Conservation (phyloP, 495 filamentous ascomycete genomes). For the Tuber indicum region DNA sequence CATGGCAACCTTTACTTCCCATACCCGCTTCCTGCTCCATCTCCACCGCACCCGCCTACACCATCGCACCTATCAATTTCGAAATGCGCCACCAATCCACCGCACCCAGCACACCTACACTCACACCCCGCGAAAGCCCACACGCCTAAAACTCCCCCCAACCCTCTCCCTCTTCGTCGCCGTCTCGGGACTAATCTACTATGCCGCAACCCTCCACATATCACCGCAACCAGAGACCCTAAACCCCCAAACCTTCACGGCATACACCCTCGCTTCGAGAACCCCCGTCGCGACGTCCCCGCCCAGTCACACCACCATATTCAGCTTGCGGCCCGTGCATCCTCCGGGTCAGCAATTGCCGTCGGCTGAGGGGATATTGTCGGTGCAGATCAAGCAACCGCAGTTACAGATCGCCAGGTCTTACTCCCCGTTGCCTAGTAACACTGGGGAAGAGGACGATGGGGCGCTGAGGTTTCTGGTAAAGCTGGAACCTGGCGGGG, state of each 20-base stretch:
- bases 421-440: conserved; percentile 77
- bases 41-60: background rate
- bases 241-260: conserved; percentile 52
- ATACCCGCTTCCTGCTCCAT: background rate
- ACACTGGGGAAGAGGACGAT: conserved; percentile 7
- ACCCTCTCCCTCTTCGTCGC: conserved; percentile 15
- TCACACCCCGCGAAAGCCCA: background rate
- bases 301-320: conserved; percentile 53
- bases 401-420: conserved; percentile 78
- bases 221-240: conserved; percentile 37
- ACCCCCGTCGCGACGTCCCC: conserved; percentile 60
- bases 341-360: conserved; percentile 21
- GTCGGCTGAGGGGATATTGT: conserved; percentile 59
- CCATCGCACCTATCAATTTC: background rate
- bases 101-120: conserved; percentile 1
- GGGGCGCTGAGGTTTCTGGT: conserved; percentile 53
- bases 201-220: conserved; percentile 9
- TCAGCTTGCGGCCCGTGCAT: conserved; percentile 55
- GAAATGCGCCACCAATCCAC: background rate
- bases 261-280: conserved; percentile 57
- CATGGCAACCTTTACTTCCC: background rate
- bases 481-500: conserved; percentile 51
- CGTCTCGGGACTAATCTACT: conserved; percentile 9
- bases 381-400: conserved; percentile 88
- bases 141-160: conserved; percentile 5